Percentiles rank a stretch among this genome's conserved stretches.
Conservation (phyloP, 768 basidiomycete genomes). For the Hericium erinaceus region DNA sequence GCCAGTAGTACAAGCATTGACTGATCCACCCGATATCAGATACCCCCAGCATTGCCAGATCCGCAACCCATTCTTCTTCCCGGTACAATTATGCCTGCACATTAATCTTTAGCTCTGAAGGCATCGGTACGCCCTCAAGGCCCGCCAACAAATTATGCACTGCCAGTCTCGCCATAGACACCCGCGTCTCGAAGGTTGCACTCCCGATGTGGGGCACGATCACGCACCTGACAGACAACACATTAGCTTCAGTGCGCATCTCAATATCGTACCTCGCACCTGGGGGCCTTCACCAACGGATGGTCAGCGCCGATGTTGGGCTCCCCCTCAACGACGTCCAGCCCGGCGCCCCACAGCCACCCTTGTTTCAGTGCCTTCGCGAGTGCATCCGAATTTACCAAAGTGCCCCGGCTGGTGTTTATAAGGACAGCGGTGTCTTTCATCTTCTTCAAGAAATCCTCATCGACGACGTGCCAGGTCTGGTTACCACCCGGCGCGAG, state of each 20-base stretch:
- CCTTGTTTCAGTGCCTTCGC: constrained; percentile 66
- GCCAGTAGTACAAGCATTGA: no score
- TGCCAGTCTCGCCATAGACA: constrained; percentile 73
- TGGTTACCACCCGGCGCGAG: constrained; percentile 65
- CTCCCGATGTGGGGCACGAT: constrained; percentile 89
- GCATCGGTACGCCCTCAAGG: constrained; percentile 43
- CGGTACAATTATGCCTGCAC: neutral
- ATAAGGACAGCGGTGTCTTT: constrained; percentile 76
- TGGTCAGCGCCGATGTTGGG: constrained; percentile 68
- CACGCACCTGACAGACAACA: constrained; percentile 44
- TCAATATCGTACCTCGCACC: constrained; percentile 30
- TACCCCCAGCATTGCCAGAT: no score
- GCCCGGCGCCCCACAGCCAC: constrained; percentile 85
- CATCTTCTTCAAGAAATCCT: constrained; percentile 71
- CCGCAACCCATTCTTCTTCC: no score
- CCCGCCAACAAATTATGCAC: constrained; percentile 60
- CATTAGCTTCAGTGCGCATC: neutral
- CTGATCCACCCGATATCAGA: no score
- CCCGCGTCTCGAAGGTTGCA: constrained; percentile 77
- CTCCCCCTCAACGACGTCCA: constrained; percentile 94
- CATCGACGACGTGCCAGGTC: constrained; percentile 68
- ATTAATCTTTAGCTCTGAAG: constrained; percentile 32
- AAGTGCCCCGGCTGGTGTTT: constrained; percentile 75
- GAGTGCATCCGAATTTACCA: constrained; percentile 88
- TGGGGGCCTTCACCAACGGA: constrained; percentile 68